These are phyloP conservation scores for Dactylellina haptotyla DNA, from an alignment of 2,329 filamentous ascomycete species.

Conservation along the genomic window DNA sequence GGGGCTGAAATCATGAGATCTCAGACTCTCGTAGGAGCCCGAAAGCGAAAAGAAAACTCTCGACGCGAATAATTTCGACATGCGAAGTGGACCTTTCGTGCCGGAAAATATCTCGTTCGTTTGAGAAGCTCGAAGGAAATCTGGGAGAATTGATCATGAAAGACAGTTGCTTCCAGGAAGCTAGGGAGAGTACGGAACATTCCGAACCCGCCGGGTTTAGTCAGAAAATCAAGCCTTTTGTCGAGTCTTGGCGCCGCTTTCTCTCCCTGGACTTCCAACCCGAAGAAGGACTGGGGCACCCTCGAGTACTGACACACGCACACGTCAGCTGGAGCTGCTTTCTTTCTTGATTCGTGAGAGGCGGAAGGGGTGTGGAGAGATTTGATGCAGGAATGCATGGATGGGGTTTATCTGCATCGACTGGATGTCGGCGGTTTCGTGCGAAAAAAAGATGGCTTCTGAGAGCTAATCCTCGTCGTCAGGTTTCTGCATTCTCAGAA, in stretches of 20 bases:
- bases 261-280: background rate
- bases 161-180: too few relatives aligned
- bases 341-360: conserved; percentile 18
- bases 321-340: conserved; percentile 46
- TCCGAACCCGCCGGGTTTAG: conserved; percentile 30
- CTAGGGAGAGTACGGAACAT: conserved; percentile 11
- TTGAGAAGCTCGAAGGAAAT: background rate
- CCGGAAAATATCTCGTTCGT: background rate
- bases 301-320: conserved; percentile 38
- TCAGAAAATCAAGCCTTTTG: conserved; percentile 46
- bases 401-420: background rate
- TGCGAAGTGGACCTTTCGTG: background rate
- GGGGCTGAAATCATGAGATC: conserved; percentile 12
- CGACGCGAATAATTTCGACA: background rate
- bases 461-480: background rate
- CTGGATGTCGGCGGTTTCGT: background rate
- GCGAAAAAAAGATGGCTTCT: background rate
- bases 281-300: background rate
- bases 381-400: conserved; percentile 14
- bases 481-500: background rate
- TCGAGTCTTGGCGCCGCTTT: conserved; percentile 38
- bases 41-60: background rate
- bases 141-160: background rate
- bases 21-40: background rate
- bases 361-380: conserved; percentile 6